Base-by-base conservation (phyloP, 164 flowering plant species). In the Akebia trifoliata region DNA sequence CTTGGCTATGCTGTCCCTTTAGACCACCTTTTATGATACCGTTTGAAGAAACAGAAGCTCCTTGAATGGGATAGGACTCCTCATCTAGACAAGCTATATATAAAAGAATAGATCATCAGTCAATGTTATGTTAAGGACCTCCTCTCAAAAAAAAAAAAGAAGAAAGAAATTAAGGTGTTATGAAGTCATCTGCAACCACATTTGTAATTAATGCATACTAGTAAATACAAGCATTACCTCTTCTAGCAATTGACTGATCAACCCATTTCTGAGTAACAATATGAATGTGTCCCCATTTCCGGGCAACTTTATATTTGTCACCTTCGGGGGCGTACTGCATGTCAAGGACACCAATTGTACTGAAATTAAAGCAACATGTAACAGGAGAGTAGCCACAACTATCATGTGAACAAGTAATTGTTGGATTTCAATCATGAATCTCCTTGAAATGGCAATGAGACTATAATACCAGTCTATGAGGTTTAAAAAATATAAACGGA, bases 291-390 rank as follows among this genome's bases (percentile, higher is more conserved):
- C 97, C 95, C 97, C 97, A 93, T 64, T 66, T 80, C 59, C 64
- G 67, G 8, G 97, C 99, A 75, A 90, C 99, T 69, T 74, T 76
- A 69, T 80, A 93, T 71, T 93, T 93, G 71, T 93, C 99, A 73
- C 99, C 97, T 76, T 93, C 92, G 43, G 96, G 93, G 72, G 80
- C 78, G 66, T 90, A 72, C 10, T 32, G 31, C 50, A 57, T 56
- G 90, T 90, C 73, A 93, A 93, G 96, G 78, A 56, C 4, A 57
- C 54, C 61, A 81, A 25, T 42, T 15, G 50, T 54, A 29, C 37
- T 48, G 24, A 21, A 43, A 59, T 6, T 60, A 50, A 35, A 20
- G 24, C 56, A 62, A 45, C 17, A 56, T 44, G 58, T 28, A 32
- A 36, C 38, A 56, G 37, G 15, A 48, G 25, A 49, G 28, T 32